Evolutionary conservation across 768 basidiomycete species (phyloP).

Genomic region (Multifurca ochricompacta): DNA sequence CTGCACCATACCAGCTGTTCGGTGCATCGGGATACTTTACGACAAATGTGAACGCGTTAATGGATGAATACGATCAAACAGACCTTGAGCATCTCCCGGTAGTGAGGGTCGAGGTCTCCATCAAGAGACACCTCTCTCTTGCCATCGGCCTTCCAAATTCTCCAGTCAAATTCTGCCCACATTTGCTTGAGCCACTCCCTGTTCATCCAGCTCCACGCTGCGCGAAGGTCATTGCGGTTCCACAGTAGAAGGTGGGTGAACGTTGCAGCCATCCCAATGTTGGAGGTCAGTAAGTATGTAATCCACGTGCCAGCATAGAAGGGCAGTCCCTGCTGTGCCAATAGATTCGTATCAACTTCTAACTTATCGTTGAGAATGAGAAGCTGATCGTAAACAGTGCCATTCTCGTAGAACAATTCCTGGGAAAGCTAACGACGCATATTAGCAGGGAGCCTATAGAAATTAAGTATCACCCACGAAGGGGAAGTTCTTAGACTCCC

Average conservation of each 20-base stretch:
- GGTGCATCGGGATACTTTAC: slow-evolving; percentile 32
- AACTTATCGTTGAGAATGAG: slow-evolving; percentile 32
- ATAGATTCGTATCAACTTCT: slow-evolving; percentile 35
- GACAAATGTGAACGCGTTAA: background rate
- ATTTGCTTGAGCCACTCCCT: slow-evolving; percentile 31
- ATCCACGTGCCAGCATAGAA: slow-evolving; percentile 45
- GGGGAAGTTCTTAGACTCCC: slow-evolving; percentile 21
- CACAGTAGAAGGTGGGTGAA: slow-evolving; percentile 41
- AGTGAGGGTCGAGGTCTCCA: slow-evolving; percentile 39
- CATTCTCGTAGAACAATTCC: slow-evolving; percentile 23
- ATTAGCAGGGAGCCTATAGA: background rate
- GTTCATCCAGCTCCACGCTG: slow-evolving; percentile 40
- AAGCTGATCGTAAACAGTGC: slow-evolving; percentile 23
- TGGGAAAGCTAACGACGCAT: slow-evolving; percentile 21
- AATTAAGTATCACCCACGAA: slow-evolving; percentile 5
- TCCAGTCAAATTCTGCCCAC: slow-evolving; percentile 33
- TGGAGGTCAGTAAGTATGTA: slow-evolving; percentile 36
- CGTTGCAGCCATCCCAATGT: slow-evolving; percentile 42
- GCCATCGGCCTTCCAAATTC: slow-evolving; percentile 37
- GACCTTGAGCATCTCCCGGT: slow-evolving; percentile 45
- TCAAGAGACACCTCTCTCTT: slow-evolving; percentile 26
- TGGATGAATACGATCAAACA: background rate
- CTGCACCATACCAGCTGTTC: slow-evolving; percentile 28
- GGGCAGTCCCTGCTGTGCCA: slow-evolving; percentile 37
- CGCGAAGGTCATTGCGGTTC: slow-evolving; percentile 38